Conservation (phyloP, 2,329 filamentous ascomycete genomes). For the Magnaporthales sp. region DNA sequence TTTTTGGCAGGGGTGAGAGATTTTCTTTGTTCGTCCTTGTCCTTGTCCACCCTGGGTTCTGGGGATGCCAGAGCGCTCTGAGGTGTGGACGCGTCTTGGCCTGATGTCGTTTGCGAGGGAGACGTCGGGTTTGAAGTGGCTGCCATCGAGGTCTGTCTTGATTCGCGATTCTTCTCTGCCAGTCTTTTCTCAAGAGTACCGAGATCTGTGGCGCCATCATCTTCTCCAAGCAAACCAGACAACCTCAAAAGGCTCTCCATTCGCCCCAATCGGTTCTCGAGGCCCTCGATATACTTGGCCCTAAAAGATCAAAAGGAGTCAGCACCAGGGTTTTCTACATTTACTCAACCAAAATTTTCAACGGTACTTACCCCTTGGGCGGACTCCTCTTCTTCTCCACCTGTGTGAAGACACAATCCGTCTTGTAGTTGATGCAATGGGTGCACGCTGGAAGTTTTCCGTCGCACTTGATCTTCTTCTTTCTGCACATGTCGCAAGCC, state of each 20-base stretch:
- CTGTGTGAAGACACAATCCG: conserved; percentile 92
- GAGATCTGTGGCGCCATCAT: conserved; percentile 81
- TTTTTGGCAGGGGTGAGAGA: conserved; percentile 25
- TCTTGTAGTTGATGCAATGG: conserved; percentile 97
- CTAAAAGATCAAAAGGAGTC: conserved; percentile 30
- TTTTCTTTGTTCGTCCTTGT: conserved; percentile 21
- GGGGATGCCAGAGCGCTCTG: conserved; percentile 48
- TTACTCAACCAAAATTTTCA: conserved; percentile 5
- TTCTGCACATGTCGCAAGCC: conserved; percentile 95
- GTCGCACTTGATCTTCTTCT: conserved; percentile 97
- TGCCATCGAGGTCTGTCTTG: conserved; percentile 39
- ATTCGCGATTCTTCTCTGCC: conserved; percentile 45
- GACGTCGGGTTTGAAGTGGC: conserved; percentile 40
- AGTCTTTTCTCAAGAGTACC: conserved; percentile 77
- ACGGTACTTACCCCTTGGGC: conserved; percentile 71
- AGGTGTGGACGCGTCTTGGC: conserved; percentile 37
- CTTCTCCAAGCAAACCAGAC: conserved; percentile 74
- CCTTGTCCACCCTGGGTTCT: conserved; percentile 27
- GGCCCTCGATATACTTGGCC: conserved; percentile 94
- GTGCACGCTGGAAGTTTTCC: conserved; percentile 91
- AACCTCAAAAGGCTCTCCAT: conserved; percentile 90
- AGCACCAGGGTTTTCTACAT: conserved; percentile 9
- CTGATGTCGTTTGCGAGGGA: conserved; percentile 36
- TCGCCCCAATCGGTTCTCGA: conserved; percentile 88
- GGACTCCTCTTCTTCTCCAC: conserved; percentile 98